These are phyloP conservation scores for Aspergillus olivimuriae DNA, from an alignment of 495 filamentous ascomycete genomes.

Conservation along the genomic window DNA sequence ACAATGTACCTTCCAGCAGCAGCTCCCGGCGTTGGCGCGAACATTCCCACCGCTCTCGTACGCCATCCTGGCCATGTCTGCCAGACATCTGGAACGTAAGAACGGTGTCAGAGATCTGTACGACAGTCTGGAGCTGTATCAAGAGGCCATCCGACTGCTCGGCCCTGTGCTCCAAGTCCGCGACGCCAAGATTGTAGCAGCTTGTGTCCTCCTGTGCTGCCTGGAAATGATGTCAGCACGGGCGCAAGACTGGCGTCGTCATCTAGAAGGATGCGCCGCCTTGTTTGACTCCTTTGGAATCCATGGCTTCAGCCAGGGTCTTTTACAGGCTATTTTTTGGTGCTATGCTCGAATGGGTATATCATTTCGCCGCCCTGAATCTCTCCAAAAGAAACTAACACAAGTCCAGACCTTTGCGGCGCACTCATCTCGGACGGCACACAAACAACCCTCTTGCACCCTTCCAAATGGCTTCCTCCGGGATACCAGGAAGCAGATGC, in stretches of 20 bases:
- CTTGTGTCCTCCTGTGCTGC: conserved; percentile 36
- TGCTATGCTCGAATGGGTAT: conserved; percentile 44
- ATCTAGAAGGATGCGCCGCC: conserved; percentile 43
- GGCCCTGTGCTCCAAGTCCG: conserved; percentile 28
- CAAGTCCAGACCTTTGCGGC: conserved; percentile 35
- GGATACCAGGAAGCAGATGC: conserved; percentile 25
- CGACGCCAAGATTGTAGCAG: conserved; percentile 35
- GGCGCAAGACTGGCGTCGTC: conserved; percentile 39
- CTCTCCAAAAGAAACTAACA: conserved; percentile 2
- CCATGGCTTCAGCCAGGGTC: conserved; percentile 33
- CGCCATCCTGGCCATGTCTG: conserved; percentile 37
- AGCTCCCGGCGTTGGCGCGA: conserved; percentile 32
- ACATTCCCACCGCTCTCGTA: conserved; percentile 33
- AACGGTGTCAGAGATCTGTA: conserved; percentile 26
- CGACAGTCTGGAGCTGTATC: conserved; percentile 40
- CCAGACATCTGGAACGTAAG: conserved; percentile 39
- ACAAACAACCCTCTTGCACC: conserved; percentile 33
- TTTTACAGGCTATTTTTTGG: conserved; percentile 43
- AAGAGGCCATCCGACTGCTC: conserved; percentile 38
- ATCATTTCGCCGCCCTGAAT: not conserved
- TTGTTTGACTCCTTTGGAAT: conserved; percentile 38
- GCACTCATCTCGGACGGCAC: conserved; percentile 42
- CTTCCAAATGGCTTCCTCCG: conserved; percentile 35
- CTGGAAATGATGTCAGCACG: conserved; percentile 46
- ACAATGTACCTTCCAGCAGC: conserved; percentile 32